Percentiles rank a stretch among this genome's conserved stretches.
phyloP scores from a whole-genome alignment of 2,329 filamentous ascomycete species.

The Aspergillus costaricaensis region DNA sequence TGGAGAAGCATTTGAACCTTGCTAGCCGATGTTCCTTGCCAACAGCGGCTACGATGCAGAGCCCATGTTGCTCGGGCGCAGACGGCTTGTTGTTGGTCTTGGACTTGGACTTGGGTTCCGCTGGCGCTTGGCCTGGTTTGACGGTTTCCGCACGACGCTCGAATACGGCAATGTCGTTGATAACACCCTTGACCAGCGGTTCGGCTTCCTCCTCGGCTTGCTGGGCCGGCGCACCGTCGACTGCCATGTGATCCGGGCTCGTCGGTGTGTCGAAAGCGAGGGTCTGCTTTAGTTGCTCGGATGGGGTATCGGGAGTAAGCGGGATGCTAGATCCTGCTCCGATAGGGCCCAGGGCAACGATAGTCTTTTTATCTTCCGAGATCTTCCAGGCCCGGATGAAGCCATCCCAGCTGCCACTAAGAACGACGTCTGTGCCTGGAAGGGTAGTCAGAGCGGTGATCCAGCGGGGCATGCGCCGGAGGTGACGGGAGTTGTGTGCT shows the following conservation, averaged over 20 bases:
- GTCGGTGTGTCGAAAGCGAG: conserved; percentile 33
- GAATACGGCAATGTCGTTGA: conserved; percentile 87
- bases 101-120: conserved; percentile 26
- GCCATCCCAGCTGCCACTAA: conserved; percentile 95
- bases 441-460: conserved; percentile 86
- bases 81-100: conserved; percentile 17
- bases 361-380: conserved; percentile 75
- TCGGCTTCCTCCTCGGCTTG: conserved; percentile 23
- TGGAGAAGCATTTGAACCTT: conserved; percentile 65
- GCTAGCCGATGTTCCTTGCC: conserved; percentile 85
- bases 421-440: conserved; percentile 84
- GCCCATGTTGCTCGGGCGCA: conserved; percentile 56
- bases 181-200: conserved; percentile 66
- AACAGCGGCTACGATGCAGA: conserved; percentile 83
- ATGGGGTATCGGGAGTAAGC: conserved; percentile 29
- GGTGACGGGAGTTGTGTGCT: conserved; percentile 44
- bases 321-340: conserved; percentile 40
- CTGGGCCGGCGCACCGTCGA: conserved; percentile 22
- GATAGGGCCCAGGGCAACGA: conserved; percentile 72
- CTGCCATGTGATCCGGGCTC: conserved; percentile 29
- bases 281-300: conserved; percentile 36
- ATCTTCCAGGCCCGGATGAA: conserved; percentile 82
- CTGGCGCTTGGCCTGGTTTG: conserved; percentile 24
- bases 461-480: conserved; percentile 71
- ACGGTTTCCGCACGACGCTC: conserved; percentile 64